Evolutionary conservation across 768 basidiomycete species (phyloP), one percentile per base, ranked within the genome.

Genomic region (Phallus indusiatus): DNA sequence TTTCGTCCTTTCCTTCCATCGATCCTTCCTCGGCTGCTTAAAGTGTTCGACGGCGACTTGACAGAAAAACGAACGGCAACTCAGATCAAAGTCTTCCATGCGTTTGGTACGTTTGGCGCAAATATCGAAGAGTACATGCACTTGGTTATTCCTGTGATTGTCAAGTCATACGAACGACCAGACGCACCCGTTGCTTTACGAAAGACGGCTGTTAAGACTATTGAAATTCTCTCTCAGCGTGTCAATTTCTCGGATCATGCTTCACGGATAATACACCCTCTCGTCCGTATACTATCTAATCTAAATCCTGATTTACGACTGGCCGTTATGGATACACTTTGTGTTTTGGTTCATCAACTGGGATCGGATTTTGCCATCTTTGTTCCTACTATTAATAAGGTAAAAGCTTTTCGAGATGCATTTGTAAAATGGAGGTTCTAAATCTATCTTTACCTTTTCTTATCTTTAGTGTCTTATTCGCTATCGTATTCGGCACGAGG

Each of bases 201-300:
- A 48, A 92, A 91, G 72, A 82, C 85, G 53, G 94, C 95, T 0
- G 87, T 98, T 47, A 85, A 89, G 62, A 94, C 91, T 1, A 89
- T 98, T 47, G 92, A 93, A 49, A 89, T 88, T 20, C 73, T 99
- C 24, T 94, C 93, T 5, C 81, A 87, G 63, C 81, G 94, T 59
- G 92, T 98, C 64, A 97, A 98, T 72, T 97, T 99, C 68, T 93
- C 92, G 3, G 96, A 98, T 67, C 95, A 98, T 63, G 93, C 96
- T 20, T 95, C 93, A 10, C 84, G 95, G 21, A 96, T 98, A 65
- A 90, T 99, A 7, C 96, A 98, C 66, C 94, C 96, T 5, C 78
- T 99, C 22, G 87, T 92, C 46, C 81, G 96, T 37, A 89, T 97
- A 1, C 75, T 99, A 59, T 84, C 85, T 47, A 77, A 76, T 36